Evolutionary conservation across 768 basidiomycete genomes (phyloP).

Genomic region (Tubosaeta brunneosetosa): DNA sequence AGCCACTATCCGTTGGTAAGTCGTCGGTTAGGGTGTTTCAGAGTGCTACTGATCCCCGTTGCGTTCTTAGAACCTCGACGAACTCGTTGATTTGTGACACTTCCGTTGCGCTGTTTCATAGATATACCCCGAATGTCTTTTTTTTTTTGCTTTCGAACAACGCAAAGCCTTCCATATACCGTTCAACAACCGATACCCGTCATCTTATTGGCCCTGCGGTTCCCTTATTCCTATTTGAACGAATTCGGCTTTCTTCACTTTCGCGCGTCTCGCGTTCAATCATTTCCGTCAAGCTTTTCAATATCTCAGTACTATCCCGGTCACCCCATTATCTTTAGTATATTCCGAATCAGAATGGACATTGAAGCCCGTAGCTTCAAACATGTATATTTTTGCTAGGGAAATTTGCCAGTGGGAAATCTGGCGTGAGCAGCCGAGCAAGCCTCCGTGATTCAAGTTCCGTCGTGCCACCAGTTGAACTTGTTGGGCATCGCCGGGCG

Average conservation of each 20-base stretch:
- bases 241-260: background rate
- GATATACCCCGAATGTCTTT: background rate
- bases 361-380: too few species aligned
- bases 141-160: background rate
- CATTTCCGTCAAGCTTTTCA: too few species aligned
- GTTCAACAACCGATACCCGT: background rate
- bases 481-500: too few species aligned
- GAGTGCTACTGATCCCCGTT: background rate
- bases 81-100: conserved; percentile 18
- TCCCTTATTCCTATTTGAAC: background rate
- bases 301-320: too few species aligned
- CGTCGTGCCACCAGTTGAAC: too few species aligned
- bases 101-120: background rate
- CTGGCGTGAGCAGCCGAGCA: too few species aligned
- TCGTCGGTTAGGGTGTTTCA: background rate
- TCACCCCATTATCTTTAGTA: too few species aligned
- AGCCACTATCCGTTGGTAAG: conserved; percentile 24
- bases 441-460: too few species aligned
- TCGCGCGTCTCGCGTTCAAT: too few species aligned
- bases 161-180: background rate
- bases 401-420: too few species aligned
- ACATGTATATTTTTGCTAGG: too few species aligned
- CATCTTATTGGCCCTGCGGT: background rate
- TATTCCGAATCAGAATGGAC: too few species aligned
- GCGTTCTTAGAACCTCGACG: conserved; percentile 20